Conservation (phyloP, 2,329 filamentous ascomycete species). For the Knufia petricola region DNA sequence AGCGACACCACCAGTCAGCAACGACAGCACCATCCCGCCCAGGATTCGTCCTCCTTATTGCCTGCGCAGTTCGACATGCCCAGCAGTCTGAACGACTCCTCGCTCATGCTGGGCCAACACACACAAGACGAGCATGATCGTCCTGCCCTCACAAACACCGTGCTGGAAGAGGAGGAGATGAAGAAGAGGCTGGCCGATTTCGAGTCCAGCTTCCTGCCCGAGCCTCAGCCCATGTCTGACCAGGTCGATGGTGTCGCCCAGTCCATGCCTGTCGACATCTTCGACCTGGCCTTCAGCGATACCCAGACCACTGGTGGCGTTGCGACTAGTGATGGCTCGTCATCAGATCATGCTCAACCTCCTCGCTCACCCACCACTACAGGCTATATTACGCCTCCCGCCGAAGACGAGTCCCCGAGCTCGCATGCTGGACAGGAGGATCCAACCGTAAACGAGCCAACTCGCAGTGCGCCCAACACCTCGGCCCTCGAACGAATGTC, state of each 20-base stretch:
- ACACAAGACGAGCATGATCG: conserved; percentile 11
- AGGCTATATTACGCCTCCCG: conserved; percentile 25
- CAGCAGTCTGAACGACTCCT: conserved; percentile 18
- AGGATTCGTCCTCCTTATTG: conserved; percentile 13
- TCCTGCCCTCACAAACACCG: conserved; percentile 17
- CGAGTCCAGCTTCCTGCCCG: conserved; percentile 54
- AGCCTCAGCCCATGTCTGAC: conserved; percentile 37
- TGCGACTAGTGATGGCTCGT: background rate
- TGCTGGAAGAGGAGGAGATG: conserved; percentile 50
- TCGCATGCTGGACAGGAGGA: background rate
- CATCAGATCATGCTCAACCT: conserved; percentile 1
- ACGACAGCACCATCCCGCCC: background rate
- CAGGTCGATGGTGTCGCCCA: conserved; percentile 20
- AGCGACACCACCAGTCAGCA: no score
- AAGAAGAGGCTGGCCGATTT: conserved; percentile 50
- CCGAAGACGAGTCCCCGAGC: conserved; percentile 11
- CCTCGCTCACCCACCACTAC: conserved; percentile 18
- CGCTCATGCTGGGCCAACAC: conserved; percentile 14
- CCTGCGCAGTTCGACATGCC: conserved; percentile 15
- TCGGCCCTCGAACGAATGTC: conserved; percentile 34
- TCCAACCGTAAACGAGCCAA: conserved; percentile 11
- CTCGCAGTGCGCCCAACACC: conserved; percentile 25
- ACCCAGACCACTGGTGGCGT: background rate
- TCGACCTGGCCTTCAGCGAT: background rate
- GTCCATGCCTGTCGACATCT: conserved; percentile 8